Percentiles rank a stretch among this genome's conserved stretches.
Conservation (phyloP, 306 rosid species). For the Spatholobus suberectus region DNA sequence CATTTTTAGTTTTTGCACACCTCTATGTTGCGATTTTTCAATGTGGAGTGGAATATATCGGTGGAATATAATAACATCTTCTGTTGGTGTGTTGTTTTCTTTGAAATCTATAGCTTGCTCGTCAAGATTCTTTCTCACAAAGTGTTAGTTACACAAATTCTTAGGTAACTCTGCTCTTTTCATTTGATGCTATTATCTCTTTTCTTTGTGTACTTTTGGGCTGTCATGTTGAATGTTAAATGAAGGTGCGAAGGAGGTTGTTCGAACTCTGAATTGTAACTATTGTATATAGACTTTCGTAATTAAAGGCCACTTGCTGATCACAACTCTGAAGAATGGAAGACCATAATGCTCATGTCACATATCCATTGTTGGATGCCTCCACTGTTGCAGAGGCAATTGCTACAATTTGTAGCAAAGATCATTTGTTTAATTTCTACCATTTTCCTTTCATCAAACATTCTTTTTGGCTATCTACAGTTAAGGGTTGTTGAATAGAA, state of each 20-base stretch:
- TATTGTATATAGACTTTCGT: neutral
- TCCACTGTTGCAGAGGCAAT: slow-evolving; percentile 24
- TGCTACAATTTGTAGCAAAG: neutral
- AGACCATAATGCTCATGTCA: neutral
- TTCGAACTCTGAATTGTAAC: neutral
- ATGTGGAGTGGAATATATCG: slow-evolving; percentile 31
- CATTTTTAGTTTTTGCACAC: neutral
- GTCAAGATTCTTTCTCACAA: slow-evolving; percentile 84
- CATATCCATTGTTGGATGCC: slow-evolving; percentile 9
- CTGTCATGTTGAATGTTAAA: slow-evolving; percentile 30
- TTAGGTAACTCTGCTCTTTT: slow-evolving; percentile 61
- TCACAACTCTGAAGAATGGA: slow-evolving; percentile 20
- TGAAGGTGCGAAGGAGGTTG: slow-evolving; percentile 26
- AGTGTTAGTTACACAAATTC: slow-evolving; percentile 71
- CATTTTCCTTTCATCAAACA: neutral
- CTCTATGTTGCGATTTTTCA: slow-evolving; percentile 23
- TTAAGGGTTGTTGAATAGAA: neutral
- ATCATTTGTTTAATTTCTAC: too few relatives aligned
- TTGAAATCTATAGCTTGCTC: slow-evolving; percentile 58
- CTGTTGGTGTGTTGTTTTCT: slow-evolving; percentile 25
- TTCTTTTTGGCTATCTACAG: neutral
- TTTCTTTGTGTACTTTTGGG: neutral
- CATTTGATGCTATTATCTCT: slow-evolving; percentile 9
- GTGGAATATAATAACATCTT: neutral
- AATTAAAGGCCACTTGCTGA: slow-evolving; percentile 30